These are phyloP conservation scores for bread wheat (Triticum aestivum) DNA, from an alignment of 176 grass and related monocot species.

Conservation along the genomic window IWGSC_CS_RefSeq_v2.1 NC_057794.1:467719253-467719752, in stretches of 20 bases:
- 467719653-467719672: too few relatives aligned
- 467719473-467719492: conserved; percentile 83
- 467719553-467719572: too few relatives aligned
- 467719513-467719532: conserved; percentile 12
- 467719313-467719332: background rate
- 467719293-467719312: background rate
- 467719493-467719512: conserved; percentile 62
- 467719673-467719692: too few relatives aligned
- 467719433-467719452: conserved; percentile 76
- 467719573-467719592: too few relatives aligned
- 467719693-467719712: too few relatives aligned
- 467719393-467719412: conserved; percentile 63
- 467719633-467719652: too few relatives aligned
- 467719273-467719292: background rate
- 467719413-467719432: conserved; percentile 86
- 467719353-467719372: background rate
- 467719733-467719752: too few relatives aligned
- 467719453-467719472: conserved; percentile 89
- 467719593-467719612: too few relatives aligned
- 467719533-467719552: background rate
- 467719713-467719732: too few relatives aligned
- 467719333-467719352: background rate
- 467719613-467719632: too few relatives aligned
- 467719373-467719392: conserved; percentile 8
- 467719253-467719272: background rate